Evolutionary conservation across 2,329 filamentous ascomycete genomes (phyloP), one percentile per base, ranked within the genome.

Genomic region (Orbilia blumenaviensis): DNA sequence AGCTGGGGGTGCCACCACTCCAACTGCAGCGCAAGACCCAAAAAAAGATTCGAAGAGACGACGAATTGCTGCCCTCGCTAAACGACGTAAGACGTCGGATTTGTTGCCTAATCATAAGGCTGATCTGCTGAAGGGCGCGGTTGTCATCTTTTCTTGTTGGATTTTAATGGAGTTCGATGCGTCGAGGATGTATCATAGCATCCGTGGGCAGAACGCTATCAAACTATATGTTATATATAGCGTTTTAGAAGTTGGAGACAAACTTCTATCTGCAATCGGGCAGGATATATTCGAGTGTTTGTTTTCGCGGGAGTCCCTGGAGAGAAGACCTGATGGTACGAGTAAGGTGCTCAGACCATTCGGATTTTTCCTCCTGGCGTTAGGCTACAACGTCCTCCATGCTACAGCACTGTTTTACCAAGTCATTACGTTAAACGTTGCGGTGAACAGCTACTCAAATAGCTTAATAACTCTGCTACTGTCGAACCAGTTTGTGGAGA

Each of bases 221-320:
- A 99, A 99, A 82, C 87, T 99, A 9, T 99, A 99, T 82, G 95
- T 99, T 73, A 98, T 99, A 66, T 99, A 97, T 86, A 99, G 99
- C 81, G 92, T 97, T 34, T 88, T 99, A 3, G 95, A 99, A 83
- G 89, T 96, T 1, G 91, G 91, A 64, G 95, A 99, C 83, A 91
- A 94, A 6, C 87, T 99, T 0, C 88, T 98, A 29, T 93, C 93
- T 0, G 94, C 95, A 0, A 86, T 99, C 1, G 95, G 95, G 0
- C 96, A 99, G 82, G 96, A 99, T 82, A 92, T 99, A 0, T 88
- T 98, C 3, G 95, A 99, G 82, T 98, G 94, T 80, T 87, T 99
- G 0, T 97, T 98, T 83, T 97, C 93, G 63, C 88, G 91, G 21
- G 95, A 99, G 84, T 96, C 93, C 0, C 87, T 99, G 0, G 95